phyloP scores from a whole-genome alignment of 345 rosid species.

The Eucalyptus erythrocorys region DNA sequence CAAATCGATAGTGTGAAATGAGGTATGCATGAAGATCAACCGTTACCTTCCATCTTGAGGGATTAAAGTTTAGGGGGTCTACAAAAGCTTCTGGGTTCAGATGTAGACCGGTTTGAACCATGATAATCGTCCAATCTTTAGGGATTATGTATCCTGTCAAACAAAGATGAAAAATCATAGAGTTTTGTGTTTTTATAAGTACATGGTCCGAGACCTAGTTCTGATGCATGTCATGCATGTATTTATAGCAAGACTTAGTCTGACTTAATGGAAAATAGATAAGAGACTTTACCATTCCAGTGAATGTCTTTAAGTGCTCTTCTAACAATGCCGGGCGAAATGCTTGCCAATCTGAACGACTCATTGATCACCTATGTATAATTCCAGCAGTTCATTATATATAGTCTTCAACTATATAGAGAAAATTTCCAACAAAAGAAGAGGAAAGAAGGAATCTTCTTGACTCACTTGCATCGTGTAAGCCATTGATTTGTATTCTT shows the following conservation, averaged over 20 bases:
- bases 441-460: not conserved
- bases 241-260: not conserved
- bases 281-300: not conserved
- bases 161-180: not conserved
- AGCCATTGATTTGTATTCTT: not conserved
- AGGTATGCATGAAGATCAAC: not conserved
- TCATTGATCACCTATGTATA: conserved; percentile 28
- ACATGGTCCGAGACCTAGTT: not conserved
- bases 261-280: not conserved
- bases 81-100: conserved; percentile 8
- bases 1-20: not conserved
- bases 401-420: not conserved
- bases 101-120: conserved; percentile 13
- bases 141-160: conserved; percentile 27
- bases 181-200: not conserved
- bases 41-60: conserved; percentile 33
- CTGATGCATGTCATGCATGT: not conserved
- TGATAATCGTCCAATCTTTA: conserved; percentile 25
- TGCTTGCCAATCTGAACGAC: conserved; percentile 23
- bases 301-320: conserved; percentile 18
- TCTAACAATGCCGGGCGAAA: conserved; percentile 17
- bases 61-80: conserved; percentile 28
- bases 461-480: not conserved
- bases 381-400: not conserved
- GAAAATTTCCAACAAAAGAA: not conserved